These are phyloP conservation scores for Anthracocystis panici-leucophaei DNA, from an alignment of 1,284 basidiomycete genomes.

Conservation along the genomic window DNA sequence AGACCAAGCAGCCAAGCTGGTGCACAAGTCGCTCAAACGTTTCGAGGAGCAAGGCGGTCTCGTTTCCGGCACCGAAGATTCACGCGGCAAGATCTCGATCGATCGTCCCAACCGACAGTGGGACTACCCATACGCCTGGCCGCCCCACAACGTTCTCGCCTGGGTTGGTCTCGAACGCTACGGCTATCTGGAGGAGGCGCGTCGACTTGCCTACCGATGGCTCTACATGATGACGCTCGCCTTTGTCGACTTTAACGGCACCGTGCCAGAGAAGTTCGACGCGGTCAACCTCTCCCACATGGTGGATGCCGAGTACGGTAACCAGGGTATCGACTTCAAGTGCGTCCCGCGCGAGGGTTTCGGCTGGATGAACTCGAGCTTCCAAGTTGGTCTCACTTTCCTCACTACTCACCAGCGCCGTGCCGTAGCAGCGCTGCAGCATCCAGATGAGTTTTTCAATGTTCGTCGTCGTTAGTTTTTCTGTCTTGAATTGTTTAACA, in stretches of 20 bases:
- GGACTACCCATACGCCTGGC: slow-evolving; percentile 79
- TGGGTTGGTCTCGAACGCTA: slow-evolving; percentile 98
- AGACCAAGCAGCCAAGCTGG: slow-evolving; percentile 89
- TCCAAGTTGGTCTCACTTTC: slow-evolving; percentile 91
- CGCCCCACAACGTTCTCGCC: slow-evolving; percentile 79
- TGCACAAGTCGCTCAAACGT: slow-evolving; percentile 89
- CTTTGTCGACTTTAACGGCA: slow-evolving; percentile 86
- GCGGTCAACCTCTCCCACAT: slow-evolving; percentile 93
- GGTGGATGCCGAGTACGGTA: slow-evolving; percentile 98
- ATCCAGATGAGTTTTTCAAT: slow-evolving; percentile 86
- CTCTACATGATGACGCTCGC: slow-evolving; percentile 81
- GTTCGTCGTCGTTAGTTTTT: slow-evolving; percentile 29
- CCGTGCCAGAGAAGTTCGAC: slow-evolving; percentile 98
- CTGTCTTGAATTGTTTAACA: too few relatives aligned
- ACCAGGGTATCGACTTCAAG: slow-evolving; percentile 96
- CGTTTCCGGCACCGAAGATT: slow-evolving; percentile 95
- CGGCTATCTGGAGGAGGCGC: slow-evolving; percentile 92
- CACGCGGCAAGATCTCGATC: slow-evolving; percentile 91
- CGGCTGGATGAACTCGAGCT: slow-evolving; percentile 79
- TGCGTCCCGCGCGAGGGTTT: slow-evolving; percentile 90
- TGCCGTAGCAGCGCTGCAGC: slow-evolving; percentile 90
- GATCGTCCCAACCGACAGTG: slow-evolving; percentile 98
- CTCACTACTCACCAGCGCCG: slow-evolving; percentile 92
- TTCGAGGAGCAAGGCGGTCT: slow-evolving; percentile 97
- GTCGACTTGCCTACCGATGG: slow-evolving; percentile 93